Evolutionary conservation across 192 early-diverging fungal genomes (phyloP), one percentile per base, ranked within the genome.

Genomic region (Backusella tarrabulga): DNA sequence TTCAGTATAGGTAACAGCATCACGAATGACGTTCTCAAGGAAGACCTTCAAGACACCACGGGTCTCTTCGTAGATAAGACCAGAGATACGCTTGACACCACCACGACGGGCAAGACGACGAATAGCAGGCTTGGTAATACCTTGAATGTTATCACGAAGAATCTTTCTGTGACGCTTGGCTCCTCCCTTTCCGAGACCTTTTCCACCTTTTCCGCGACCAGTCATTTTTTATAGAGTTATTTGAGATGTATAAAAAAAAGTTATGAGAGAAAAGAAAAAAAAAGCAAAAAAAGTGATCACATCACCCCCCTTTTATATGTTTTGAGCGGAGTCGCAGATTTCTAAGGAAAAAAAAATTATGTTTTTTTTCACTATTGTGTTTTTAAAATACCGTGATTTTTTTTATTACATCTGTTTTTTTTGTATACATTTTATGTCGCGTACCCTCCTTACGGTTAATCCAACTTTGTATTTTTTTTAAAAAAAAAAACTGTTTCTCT

Each of bases 81-180:
- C 97, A 66, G 96, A 97, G 89, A 99, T 99, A 94, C 97, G 96
- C 93, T 99, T 99, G 85, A 99, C 97, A 89, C 97, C 97, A 69
- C 97, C 97, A 96, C 97, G 95, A 83, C 97, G 95, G 38, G 97
- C 97, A 75, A 99, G 95, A 93, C 95, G 95, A 81, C 95, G 95
- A 82, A 97, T 95, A 79, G 96, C 83, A 80, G 83, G 83, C 78
- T 80, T 80, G 70, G 83, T 83, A 76, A 83, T 80, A 44, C 79
- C 76, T 77, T 79, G 94, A 84, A 95, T 96, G 93, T 99, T 99
- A 84, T 99, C 97, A 83, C 97, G 95, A 82, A 99, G 92, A 92
- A 99, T 99, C 93, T 99, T 99, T 87, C 97, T 93, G 88, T 99
- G 97, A 86, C 97, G 97, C 93, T 99, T 99, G 87, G 97, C 97